phyloP scores from a whole-genome alignment of 768 basidiomycete genomes.

The Boletus insuetus region DNA sequence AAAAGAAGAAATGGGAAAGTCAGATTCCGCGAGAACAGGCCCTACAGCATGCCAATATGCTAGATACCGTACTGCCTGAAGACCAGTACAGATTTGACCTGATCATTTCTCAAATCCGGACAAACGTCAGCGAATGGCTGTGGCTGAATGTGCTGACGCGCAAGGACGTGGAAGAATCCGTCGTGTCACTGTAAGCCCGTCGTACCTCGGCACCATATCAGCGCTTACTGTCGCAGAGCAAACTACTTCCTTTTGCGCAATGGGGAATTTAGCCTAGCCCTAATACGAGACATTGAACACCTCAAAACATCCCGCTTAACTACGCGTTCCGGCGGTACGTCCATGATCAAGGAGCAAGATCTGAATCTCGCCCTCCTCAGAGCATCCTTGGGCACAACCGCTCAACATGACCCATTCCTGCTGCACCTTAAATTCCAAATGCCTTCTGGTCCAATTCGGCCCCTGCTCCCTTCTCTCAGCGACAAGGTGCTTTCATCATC shows the following conservation, averaged over 20 bases:
- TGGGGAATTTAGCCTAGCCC: constrained; percentile 79
- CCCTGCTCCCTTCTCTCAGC: constrained; percentile 73
- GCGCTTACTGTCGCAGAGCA: constrained; percentile 48
- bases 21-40: constrained; percentile 71
- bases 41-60: constrained; percentile 57
- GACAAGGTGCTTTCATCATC: constrained; percentile 41
- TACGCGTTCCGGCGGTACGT: constrained; percentile 57
- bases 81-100: constrained; percentile 76
- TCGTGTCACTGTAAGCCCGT: constrained; percentile 73
- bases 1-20: constrained; percentile 73
- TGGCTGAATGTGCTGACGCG: constrained; percentile 87
- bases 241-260: constrained; percentile 87
- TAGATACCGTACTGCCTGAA: constrained; percentile 69
- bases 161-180: constrained; percentile 78
- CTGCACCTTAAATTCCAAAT: constrained; percentile 71
- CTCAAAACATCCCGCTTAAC: constrained; percentile 78
- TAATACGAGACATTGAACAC: constrained; percentile 85
- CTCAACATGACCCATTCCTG: constrained; percentile 81
- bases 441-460: constrained; percentile 78
- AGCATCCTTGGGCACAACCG: constrained; percentile 84
- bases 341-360: constrained; percentile 89
- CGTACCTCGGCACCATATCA: neutral
- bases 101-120: constrained; percentile 71
- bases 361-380: constrained; percentile 83
- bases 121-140: constrained; percentile 88